Conservation (phyloP, 257 asterid species). For the Lantana camara region DNA sequence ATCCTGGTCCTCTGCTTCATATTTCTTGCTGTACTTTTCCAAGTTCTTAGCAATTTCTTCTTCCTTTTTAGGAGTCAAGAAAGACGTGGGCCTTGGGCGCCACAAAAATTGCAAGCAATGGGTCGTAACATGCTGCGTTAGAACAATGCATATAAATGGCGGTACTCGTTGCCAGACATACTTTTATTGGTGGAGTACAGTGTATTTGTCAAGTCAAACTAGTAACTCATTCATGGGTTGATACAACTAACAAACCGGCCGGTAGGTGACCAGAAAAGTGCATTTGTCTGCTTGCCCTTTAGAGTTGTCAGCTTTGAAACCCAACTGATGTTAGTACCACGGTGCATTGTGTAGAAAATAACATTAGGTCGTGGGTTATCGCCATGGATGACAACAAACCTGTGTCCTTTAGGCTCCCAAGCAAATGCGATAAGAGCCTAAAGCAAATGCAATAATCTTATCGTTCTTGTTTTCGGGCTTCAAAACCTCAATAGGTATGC, state of each 20-base stretch:
- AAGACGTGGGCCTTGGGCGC: conserved; percentile 93
- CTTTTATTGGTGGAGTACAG: too few species aligned
- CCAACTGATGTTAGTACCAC: too few species aligned
- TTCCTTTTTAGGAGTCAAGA: conserved; percentile 79
- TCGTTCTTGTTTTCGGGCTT: conserved; percentile 96
- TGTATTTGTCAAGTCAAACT: too few species aligned
- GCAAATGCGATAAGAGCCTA: too few species aligned
- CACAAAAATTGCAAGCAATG: conserved; percentile 90
- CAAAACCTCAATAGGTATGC: conserved; percentile 93
- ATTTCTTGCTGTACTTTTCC: conserved; percentile 77
- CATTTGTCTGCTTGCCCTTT: conserved; percentile 90
- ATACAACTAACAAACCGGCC: conserved; percentile 85
- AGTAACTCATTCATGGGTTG: too few species aligned
- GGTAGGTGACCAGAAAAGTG: conserved; percentile 92
- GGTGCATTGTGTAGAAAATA: conserved; percentile 87
- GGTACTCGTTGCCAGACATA: too few species aligned
- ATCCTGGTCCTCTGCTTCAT: conserved; percentile 85
- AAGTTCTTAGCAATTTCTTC: conserved; percentile 85
- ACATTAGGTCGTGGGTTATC: conserved; percentile 94
- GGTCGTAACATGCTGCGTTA: conserved; percentile 95
- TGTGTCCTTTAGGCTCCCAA: conserved; percentile 98
- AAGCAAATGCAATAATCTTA: conserved; percentile 86
- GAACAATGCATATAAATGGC: too few species aligned
- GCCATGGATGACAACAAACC: conserved; percentile 94
- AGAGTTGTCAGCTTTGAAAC: conserved; percentile 87